phyloP scores from a whole-genome alignment of 176 grass and related monocot species.

The Miscanthus lutarioriparius region DNA sequence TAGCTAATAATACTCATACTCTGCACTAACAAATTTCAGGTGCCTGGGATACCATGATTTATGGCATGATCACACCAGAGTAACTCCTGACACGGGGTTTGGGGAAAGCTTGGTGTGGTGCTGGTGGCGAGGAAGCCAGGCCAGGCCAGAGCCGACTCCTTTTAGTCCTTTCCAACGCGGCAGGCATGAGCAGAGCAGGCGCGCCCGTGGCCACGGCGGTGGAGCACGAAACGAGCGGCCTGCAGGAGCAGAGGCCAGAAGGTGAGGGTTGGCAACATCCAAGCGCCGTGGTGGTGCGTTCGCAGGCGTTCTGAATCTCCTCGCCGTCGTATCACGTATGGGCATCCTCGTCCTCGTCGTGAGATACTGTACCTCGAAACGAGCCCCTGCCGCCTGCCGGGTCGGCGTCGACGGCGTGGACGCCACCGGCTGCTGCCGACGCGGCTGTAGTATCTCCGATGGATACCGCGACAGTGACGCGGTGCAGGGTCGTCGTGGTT shows the following conservation, averaged over 20 bases:
- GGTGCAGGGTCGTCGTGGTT: not conserved
- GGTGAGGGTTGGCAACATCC: not conserved
- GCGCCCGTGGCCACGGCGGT: not conserved
- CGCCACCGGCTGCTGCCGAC: not conserved
- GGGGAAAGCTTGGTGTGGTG: constrained; percentile 13
- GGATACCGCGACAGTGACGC: constrained; percentile 28
- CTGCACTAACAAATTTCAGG: not conserved
- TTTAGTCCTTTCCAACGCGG: not conserved
- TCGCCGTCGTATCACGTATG: not conserved
- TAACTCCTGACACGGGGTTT: not conserved
- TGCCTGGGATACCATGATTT: too few species aligned
- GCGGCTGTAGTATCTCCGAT: not conserved
- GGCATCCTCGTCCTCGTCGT: not conserved
- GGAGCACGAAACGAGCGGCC: not conserved
- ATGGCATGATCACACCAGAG: not conserved
- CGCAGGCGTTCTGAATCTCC: not conserved
- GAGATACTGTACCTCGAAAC: not conserved
- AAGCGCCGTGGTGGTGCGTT: not conserved
- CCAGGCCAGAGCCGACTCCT: not conserved
- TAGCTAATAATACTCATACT: not conserved
- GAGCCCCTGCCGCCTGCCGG: not conserved
- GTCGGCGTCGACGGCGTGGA: not conserved
- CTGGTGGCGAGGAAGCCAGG: constrained; percentile 24
- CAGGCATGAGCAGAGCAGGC: constrained; percentile 1
- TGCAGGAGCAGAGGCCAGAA: not conserved